A percentile compares a stretch with the other conserved stretches of the same genome.
Evolutionary conservation across 139 green algal genomes (phyloP).

Genomic region (Microglena sp.): DNA sequence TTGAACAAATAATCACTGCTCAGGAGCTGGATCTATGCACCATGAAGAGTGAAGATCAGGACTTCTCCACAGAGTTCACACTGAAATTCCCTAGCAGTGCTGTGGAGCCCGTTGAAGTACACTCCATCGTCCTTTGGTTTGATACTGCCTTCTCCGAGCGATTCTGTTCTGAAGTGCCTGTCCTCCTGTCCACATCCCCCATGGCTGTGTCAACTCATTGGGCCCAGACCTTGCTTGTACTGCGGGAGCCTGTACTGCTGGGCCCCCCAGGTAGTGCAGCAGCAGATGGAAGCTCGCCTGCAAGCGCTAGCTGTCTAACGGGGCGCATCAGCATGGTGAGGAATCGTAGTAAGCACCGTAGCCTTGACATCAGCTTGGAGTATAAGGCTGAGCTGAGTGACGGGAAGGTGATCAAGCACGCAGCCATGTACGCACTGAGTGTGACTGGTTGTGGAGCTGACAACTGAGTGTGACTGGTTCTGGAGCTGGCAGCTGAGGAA

Average conservation of each 20-base stretch:
- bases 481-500: too few species aligned
- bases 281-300: neutral
- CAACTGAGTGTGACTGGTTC: too few species aligned
- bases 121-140: constrained; percentile 89
- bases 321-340: constrained; percentile 65
- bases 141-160: constrained; percentile 74
- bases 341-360: constrained; percentile 43
- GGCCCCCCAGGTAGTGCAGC: neutral
- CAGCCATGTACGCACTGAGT: constrained; percentile 26
- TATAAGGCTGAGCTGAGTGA: constrained; percentile 25
- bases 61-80: constrained; percentile 77
- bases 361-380: constrained; percentile 56
- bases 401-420: constrained; percentile 13
- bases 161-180: constrained; percentile 67
- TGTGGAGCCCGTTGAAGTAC: constrained; percentile 11
- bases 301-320: constrained; percentile 15
- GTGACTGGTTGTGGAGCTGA: too few species aligned
- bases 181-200: constrained; percentile 75
- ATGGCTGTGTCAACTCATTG: constrained; percentile 71
- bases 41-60: constrained; percentile 58
- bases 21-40: constrained; percentile 61
- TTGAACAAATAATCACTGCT: neutral
- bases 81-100: too few species aligned
- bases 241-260: constrained; percentile 50
- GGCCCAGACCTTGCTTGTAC: constrained; percentile 79